Base-by-base conservation (phyloP, 2,329 filamentous ascomycete genomes). In the Diaporthe australafricana region DNA sequence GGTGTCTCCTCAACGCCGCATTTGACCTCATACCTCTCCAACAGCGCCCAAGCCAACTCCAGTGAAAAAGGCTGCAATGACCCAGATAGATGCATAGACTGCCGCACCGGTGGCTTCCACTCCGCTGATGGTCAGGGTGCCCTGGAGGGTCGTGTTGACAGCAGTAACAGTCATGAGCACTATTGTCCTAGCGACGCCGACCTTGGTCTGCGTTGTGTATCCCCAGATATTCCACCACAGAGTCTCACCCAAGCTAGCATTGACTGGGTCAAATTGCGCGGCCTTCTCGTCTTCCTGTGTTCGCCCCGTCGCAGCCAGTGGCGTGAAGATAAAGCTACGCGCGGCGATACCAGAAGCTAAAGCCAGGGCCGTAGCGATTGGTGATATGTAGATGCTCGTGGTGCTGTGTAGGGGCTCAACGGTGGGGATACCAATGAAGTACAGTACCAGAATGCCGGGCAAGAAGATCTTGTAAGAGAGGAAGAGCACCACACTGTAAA, bases 41-140 rank as follows among this genome's bases (percentile, higher is more conserved):
- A 90, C 86, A 69, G 85, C 81, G 35, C 85, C 87, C 47, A 92
- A 79, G 1, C 82, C 85, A n/a, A 85, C 42, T 17, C 92, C 92
- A 3, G 89, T 88, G 68, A 91, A 78, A 16, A 87, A 79, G 4
- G 89, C 88, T 8, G 92, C 93, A 27, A 87, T 77, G n/a, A 89
- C 89, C 94, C 94, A 98, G 45, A 96, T 85, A 27, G 85, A 84
- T 2, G 93, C 91, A 86, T 95, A 98, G 0, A 88, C 89, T 3
- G 86, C 83, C 1, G 95, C 94, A 14, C 95, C 96, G 0, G 84
- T 76, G 5, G 89, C 74, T 77, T 95, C 92, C 14, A 94, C 90
- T 5, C 94, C 93, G 55, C 89, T 85, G 25, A 98, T 83, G 0
- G 90, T 92, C 69, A 90, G 85, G 57, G 87, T 88, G 30, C 91